phyloP scores from a whole-genome alignment of 164 flowering plant species.

The Umbellularia californica region DNA sequence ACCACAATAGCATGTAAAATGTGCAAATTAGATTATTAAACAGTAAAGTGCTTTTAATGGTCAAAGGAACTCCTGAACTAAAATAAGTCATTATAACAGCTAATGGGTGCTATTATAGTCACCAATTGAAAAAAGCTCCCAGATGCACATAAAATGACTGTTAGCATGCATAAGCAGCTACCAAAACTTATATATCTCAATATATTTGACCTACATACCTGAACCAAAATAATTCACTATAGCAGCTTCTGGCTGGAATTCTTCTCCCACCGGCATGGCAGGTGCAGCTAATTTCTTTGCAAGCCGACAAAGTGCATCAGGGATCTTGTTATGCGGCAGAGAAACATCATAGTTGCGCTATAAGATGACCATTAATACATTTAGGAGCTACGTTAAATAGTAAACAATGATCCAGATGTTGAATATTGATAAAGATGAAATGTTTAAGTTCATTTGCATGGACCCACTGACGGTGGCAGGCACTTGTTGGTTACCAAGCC shows the following conservation, averaged over 20 bases:
- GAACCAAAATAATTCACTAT: conserved; percentile 84
- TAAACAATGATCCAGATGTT: not conserved
- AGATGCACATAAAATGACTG: too few species aligned
- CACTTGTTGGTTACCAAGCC: not conserved
- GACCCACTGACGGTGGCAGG: not conserved
- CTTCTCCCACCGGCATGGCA: conserved; percentile 73
- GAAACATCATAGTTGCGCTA: conserved; percentile 78
- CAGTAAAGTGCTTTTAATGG: too few species aligned
- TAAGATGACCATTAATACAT: conserved; percentile 10
- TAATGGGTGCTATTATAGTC: too few species aligned
- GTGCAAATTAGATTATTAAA: too few species aligned
- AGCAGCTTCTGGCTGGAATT: conserved; percentile 92
- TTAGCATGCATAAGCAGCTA: too few species aligned
- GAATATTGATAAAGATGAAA: not conserved
- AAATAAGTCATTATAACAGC: too few species aligned
- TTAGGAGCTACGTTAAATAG: not conserved
- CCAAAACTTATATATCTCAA: not conserved
- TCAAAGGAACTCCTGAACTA: too few species aligned
- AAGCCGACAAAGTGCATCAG: conserved; percentile 61
- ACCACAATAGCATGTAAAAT: too few species aligned
- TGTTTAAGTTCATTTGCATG: not conserved
- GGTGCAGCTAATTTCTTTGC: conserved; percentile 75
- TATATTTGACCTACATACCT: conserved; percentile 33
- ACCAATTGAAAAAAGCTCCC: too few species aligned
- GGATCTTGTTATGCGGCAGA: conserved; percentile 83